phyloP scores from a whole-genome alignment of 305 asterid species.

The Lippia alba region DNA sequence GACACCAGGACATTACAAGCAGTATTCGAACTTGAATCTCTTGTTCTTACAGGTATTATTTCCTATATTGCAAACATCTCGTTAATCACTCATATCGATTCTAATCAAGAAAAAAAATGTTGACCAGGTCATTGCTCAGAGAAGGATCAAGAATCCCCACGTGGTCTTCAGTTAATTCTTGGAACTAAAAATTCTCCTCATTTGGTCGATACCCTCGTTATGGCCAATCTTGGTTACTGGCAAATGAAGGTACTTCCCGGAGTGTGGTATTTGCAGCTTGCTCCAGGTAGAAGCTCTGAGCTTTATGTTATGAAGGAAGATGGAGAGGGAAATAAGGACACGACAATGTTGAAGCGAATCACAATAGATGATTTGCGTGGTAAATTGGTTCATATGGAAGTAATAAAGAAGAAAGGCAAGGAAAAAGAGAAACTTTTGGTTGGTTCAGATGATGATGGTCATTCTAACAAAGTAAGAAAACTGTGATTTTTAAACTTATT shows the following conservation, averaged over 20 bases:
- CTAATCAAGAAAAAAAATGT: conserved; percentile 39
- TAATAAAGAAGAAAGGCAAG: conserved; percentile 88
- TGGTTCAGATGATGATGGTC: conserved; percentile 68
- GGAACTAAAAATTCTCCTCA: conserved; percentile 90
- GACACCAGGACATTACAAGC: conserved; percentile 94
- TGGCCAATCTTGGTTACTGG: conserved; percentile 99
- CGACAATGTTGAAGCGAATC: conserved; percentile 70
- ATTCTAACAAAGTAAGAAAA: conserved; percentile 54
- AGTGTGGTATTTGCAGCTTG: conserved; percentile 97
- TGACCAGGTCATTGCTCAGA: conserved; percentile 93
- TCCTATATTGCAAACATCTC: conserved; percentile 29
- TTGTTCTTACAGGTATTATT: conserved; percentile 86
- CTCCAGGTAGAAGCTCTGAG: conserved; percentile 97
- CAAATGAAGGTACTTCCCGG: conserved; percentile 99
- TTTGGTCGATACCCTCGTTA: conserved; percentile 97
- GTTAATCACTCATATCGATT: conserved; percentile 21
- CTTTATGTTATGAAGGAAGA: conserved; percentile 84
- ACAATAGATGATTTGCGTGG: conserved; percentile 90
- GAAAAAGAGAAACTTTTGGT: conserved; percentile 80
- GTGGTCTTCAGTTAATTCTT: conserved; percentile 96
- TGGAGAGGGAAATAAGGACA: conserved; percentile 58
- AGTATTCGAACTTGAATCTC: conserved; percentile 95
- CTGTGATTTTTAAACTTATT: conserved; percentile 14
- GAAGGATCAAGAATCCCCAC: conserved; percentile 98
- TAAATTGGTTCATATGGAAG: conserved; percentile 89